Percentiles rank a stretch among this genome's conserved stretches.
Evolutionary conservation across 768 basidiomycete species (phyloP).

Genomic region (Hypholoma fasciculare): DNA sequence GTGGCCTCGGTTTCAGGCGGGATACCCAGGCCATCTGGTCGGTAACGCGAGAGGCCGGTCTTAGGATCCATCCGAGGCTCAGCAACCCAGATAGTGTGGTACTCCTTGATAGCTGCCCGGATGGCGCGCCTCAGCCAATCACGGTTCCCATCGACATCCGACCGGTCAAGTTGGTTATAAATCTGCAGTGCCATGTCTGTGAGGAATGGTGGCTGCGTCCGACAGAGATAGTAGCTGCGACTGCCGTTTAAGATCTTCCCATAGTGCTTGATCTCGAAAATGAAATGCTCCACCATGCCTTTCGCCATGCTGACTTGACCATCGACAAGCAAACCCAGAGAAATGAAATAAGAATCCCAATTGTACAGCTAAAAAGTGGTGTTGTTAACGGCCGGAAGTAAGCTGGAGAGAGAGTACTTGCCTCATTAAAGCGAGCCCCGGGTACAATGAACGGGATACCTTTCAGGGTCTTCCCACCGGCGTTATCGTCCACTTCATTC

Average conservation of each 20-base stretch:
- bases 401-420: conserved; percentile 30
- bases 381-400: not conserved
- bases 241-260: conserved; percentile 97
- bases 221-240: conserved; percentile 92
- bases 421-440: conserved; percentile 93
- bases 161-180: conserved; percentile 92
- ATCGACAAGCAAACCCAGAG: conserved; percentile 92
- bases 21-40: conserved; percentile 92
- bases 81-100: conserved; percentile 96
- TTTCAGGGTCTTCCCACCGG: conserved; percentile 79
- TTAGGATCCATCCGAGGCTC: conserved; percentile 93
- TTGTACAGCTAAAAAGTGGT: conserved; percentile 70
- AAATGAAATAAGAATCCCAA: conserved; percentile 95
- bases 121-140: conserved; percentile 95
- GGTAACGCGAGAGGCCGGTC: conserved; percentile 92
- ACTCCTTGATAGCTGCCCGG: conserved; percentile 97
- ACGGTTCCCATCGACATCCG: conserved; percentile 77
- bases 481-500: conserved; percentile 83
- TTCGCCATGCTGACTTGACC: conserved; percentile 94
- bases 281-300: conserved; percentile 98
- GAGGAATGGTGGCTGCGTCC: conserved; percentile 97
- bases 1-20: conserved; percentile 98
- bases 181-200: conserved; percentile 99
- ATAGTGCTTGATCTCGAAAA: conserved; percentile 98
- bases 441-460: conserved; percentile 98